These are phyloP conservation scores for Avena eriantha DNA, from an alignment of 176 grass and related monocot genomes.

Conservation along the genomic window DNA sequence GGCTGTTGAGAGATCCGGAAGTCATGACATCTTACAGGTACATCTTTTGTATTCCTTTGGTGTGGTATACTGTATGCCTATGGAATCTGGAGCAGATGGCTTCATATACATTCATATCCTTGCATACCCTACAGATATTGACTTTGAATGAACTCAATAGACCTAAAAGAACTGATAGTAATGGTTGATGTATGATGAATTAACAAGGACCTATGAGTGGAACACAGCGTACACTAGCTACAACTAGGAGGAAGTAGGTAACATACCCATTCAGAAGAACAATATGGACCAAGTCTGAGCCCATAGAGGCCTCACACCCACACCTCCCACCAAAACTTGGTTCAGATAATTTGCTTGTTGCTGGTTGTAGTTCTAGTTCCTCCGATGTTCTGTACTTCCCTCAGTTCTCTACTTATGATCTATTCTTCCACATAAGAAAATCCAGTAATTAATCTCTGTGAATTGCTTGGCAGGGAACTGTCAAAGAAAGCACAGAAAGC, in stretches of 20 bases:
- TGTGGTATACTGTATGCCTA: not conserved
- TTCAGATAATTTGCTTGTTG: constrained; percentile 29
- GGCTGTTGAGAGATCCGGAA: constrained; percentile 87
- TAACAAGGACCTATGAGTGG: not conserved
- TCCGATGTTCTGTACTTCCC: not conserved
- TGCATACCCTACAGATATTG: constrained; percentile 8
- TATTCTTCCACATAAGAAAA: not conserved
- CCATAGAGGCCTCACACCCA: not conserved
- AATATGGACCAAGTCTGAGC: constrained; percentile 16
- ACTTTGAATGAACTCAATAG: not conserved
- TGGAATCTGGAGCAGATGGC: not conserved
- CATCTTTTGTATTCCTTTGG: constrained; percentile 28
- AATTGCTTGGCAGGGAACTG: constrained; percentile 67
- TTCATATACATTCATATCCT: constrained; percentile 27
- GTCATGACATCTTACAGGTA: constrained; percentile 99
- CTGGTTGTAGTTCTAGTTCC: not conserved
- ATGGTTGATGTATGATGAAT: not conserved
- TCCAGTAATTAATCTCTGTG: not conserved
- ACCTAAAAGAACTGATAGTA: not conserved
- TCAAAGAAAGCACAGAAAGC: constrained; percentile 99
- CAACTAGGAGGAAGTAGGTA: not conserved
- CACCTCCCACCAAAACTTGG: not conserved
- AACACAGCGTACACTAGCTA: not conserved
- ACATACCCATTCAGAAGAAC: not conserved
- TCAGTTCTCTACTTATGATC: not conserved